Evolutionary conservation across 2,329 filamentous ascomycete genomes (phyloP).

Genomic region (Trichoderma simmonsii): DNA sequence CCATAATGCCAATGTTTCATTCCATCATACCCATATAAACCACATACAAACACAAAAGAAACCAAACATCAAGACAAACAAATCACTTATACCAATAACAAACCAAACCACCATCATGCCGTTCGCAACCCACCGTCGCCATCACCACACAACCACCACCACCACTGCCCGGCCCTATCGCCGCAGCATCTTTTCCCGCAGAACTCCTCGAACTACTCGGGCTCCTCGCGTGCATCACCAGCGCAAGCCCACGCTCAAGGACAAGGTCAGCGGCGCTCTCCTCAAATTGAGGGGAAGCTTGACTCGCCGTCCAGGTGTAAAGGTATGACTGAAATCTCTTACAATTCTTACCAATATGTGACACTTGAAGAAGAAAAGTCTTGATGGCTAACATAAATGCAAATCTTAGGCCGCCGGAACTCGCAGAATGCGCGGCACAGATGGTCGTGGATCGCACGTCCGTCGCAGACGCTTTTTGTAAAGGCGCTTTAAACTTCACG

Average conservation of each 20-base stretch:
- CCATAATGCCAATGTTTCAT: neutral
- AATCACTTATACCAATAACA: neutral
- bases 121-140: conserved; percentile 30
- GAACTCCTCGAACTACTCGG: conserved; percentile 32
- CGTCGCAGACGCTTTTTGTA: conserved; percentile 27
- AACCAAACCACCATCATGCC: neutral
- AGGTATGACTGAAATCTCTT: conserved; percentile 44
- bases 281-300: conserved; percentile 69
- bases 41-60: neutral
- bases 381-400: neutral
- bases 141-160: conserved; percentile 35
- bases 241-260: conserved; percentile 65
- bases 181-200: conserved; percentile 39
- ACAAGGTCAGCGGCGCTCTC: conserved; percentile 75
- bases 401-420: conserved; percentile 63
- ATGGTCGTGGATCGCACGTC: conserved; percentile 56
- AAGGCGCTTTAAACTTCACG: neutral
- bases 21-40: neutral
- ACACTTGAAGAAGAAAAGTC: neutral
- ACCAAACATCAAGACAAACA: neutral
- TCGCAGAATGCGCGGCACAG: conserved; percentile 70
- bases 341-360: neutral
- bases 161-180: conserved; percentile 39
- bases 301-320: conserved; percentile 66
- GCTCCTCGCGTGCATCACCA: conserved; percentile 58